phyloP scores from a whole-genome alignment of 2,329 filamentous ascomycete species.

The Tricladium varicosporioides region DNA sequence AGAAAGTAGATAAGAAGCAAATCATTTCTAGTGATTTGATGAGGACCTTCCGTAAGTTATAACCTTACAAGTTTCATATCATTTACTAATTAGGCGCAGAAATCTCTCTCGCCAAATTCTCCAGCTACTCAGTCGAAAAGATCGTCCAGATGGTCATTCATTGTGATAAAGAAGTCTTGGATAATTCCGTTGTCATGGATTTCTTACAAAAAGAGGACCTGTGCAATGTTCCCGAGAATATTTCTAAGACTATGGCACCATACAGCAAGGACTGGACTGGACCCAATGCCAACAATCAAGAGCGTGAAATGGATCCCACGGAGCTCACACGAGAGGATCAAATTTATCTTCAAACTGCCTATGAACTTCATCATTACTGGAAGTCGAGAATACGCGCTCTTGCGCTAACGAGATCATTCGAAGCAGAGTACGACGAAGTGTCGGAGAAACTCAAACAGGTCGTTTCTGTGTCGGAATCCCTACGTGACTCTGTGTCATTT shows the following conservation, averaged over 20 bases:
- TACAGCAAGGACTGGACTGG: conserved; percentile 98
- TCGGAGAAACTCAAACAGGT: conserved; percentile 81
- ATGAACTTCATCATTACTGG: conserved; percentile 97
- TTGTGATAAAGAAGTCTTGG: conserved; percentile 84
- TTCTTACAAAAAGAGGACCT: conserved; percentile 92
- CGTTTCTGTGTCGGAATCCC: conserved; percentile 81
- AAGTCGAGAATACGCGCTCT: conserved; percentile 95
- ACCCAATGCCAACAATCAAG: conserved; percentile 73
- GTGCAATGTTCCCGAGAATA: conserved; percentile 89
- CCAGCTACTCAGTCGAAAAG: conserved; percentile 77
- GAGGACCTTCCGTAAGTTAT: conserved; percentile 71
- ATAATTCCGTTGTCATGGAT: conserved; percentile 92
- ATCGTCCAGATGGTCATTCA: conserved; percentile 93
- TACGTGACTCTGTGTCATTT: conserved; percentile 86
- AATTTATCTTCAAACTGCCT: conserved; percentile 89
- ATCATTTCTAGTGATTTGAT: conserved; percentile 89
- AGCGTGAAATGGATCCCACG: conserved; percentile 78
- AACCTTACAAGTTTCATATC: background rate
- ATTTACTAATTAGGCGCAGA: conserved; percentile 39
- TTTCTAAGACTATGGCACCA: conserved; percentile 85
- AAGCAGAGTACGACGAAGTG: conserved; percentile 89
- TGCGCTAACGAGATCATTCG: conserved; percentile 77
- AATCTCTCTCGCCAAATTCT: conserved; percentile 93
- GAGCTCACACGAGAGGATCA: conserved; percentile 95
- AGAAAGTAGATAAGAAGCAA: conserved; percentile 95